Evolutionary conservation across 108 stramenopile genomes (phyloP).

Genomic region (Skeletonema potamos): DNA sequence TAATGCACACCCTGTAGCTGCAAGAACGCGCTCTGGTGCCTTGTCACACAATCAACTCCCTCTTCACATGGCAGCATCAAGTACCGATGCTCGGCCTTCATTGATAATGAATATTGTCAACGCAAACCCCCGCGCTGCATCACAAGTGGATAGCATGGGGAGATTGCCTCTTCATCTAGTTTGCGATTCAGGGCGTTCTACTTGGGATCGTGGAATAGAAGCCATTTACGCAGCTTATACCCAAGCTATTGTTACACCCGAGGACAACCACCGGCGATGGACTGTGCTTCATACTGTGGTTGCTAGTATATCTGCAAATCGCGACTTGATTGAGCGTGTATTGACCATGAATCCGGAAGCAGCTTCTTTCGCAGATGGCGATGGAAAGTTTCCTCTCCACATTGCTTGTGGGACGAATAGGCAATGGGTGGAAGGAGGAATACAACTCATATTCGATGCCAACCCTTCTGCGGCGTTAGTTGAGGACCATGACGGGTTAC

Average conservation of each 20-base stretch:
- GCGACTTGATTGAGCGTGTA: conserved; percentile 53
- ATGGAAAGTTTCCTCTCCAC: conserved; percentile 72
- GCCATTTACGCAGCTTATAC: conserved; percentile 31
- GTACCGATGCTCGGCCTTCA: conserved; percentile 47
- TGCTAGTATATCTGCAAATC: conserved; percentile 50
- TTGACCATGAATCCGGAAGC: conserved; percentile 56
- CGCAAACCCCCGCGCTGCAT: conserved; percentile 60
- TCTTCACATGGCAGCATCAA: conserved; percentile 75
- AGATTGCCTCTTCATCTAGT: conserved; percentile 66
- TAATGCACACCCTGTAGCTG: conserved; percentile 55
- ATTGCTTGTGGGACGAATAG: conserved; percentile 67
- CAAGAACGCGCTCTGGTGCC: conserved; percentile 50
- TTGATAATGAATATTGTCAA: conserved; percentile 61
- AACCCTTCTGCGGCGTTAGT: conserved; percentile 52
- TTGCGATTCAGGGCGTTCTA: conserved; percentile 38
- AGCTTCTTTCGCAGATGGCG: conserved; percentile 57
- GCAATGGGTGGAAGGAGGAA: conserved; percentile 58
- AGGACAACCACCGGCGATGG: conserved; percentile 39
- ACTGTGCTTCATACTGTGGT: conserved; percentile 53
- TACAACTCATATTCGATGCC: conserved; percentile 59
- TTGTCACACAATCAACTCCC: conserved; percentile 50
- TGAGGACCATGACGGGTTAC: conserved; percentile 49
- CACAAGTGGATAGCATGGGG: conserved; percentile 29
- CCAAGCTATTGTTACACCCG: conserved; percentile 24
- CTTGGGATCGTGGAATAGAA: conserved; percentile 43